Evolutionary conservation across 306 rosid species (phyloP), one percentile per base, ranked within the genome.

Genomic region (Quercus suber): DNA sequence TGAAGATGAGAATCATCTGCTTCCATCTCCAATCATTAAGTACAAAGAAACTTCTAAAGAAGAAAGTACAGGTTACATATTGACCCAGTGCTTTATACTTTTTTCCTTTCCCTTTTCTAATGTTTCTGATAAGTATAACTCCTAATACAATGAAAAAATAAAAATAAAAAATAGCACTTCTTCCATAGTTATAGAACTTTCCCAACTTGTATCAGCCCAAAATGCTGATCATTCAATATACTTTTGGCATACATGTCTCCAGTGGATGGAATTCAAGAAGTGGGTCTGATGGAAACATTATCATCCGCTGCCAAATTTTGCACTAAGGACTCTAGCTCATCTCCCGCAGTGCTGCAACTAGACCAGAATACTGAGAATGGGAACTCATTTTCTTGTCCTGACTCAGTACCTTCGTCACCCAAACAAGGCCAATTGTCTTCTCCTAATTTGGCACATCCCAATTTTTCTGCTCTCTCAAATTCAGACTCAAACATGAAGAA

Each of bases 201-300:
- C 45, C 31, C 5, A n/a, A 33, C 41, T 64, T 58, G 31, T 37
- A 11, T 37, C 20, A 35, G 67, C 12, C 45, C 20, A 60, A 69
- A 11, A 71, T 57, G 1, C 35, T 57, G 21, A 76, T 70, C 0
- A 5, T 20, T 75, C 23, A 35, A 41, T 52, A 55, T 77, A 57
- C 25, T 21, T 35, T 56, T 77, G 67, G 58, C 41, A 17, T 63
- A 49, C 69, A 1, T 75, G 49, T 78, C 77, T 20, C 33, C 20
- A 51, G 33, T 64, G 79, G 87, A 65, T 76, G 71, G 80, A 65
- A 6, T 45, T 78, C 56, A 80, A 77, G 87, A 68, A 52, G 21
- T 77, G 52, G 79, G 73, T 17, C n/a, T 60, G 43, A 33, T 30
- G 9, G 43, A 80, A 21, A 65, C 37, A n/a, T 55, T 74, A 56